Conservation (phyloP, 371 early-diverging fungal genomes). For the Actinomortierella ambigua region DNA sequence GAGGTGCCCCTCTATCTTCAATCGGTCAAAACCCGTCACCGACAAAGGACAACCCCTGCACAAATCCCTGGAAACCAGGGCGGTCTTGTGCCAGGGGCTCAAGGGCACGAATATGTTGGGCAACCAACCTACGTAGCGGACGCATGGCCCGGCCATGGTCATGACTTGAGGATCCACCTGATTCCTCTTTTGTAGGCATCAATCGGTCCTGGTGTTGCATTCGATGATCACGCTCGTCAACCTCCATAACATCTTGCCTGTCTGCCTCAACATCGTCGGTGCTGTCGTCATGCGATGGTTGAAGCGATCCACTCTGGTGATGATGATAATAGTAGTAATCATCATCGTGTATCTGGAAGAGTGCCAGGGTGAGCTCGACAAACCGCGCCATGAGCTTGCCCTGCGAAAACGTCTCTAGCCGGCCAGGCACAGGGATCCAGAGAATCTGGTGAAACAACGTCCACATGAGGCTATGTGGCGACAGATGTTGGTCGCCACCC, state of each 20-base stretch:
- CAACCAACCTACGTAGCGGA: slow-evolving; percentile 26
- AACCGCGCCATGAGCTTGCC: slow-evolving; percentile 32
- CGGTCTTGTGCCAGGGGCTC: slow-evolving; percentile 29
- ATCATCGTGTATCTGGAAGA: slow-evolving; percentile 19
- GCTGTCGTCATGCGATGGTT: too few species aligned
- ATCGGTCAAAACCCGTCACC: too few species aligned
- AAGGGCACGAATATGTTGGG: slow-evolving; percentile 22
- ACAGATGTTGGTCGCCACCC: slow-evolving; percentile 25
- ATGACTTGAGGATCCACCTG: not conserved
- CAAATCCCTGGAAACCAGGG: slow-evolving; percentile 42
- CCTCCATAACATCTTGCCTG: slow-evolving; percentile 12
- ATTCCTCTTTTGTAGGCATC: slow-evolving; percentile 1
- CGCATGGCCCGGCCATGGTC: slow-evolving; percentile 34
- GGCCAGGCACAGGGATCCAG: slow-evolving; percentile 42
- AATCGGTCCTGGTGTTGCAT: too few species aligned
- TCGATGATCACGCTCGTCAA: not conserved
- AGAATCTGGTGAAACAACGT: slow-evolving; percentile 33
- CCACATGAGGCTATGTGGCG: slow-evolving; percentile 42
- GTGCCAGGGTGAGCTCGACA: slow-evolving; percentile 36
- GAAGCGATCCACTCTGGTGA: too few species aligned
- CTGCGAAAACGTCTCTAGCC: slow-evolving; percentile 33
- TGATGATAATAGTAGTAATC: too few species aligned
- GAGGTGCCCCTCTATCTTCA: too few species aligned
- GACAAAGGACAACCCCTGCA: slow-evolving; percentile 15
- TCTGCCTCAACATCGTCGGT: too few species aligned